Evolutionary conservation across 225 moss, liverwort and hornwort species (phyloP).

Genomic region (Neckera pumila): DNA sequence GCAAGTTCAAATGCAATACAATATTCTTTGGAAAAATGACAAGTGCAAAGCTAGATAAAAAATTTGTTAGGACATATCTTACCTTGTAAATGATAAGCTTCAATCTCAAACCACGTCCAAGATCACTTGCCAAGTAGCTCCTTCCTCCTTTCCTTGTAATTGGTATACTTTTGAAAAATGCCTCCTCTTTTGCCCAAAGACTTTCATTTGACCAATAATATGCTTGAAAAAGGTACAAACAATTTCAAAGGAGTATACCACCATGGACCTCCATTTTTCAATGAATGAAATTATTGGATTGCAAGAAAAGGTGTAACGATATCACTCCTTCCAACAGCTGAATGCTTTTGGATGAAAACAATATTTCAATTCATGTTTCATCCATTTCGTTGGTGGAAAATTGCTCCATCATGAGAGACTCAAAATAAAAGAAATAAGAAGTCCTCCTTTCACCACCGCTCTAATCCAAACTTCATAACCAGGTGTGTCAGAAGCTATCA

Average conservation of each 20-base stretch:
- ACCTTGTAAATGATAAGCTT: neutral
- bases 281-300: too few relatives aligned
- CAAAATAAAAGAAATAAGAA: too few relatives aligned
- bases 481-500: too few relatives aligned
- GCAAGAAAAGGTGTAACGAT: too few relatives aligned
- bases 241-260: neutral
- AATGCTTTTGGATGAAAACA: too few relatives aligned
- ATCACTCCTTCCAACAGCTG: too few relatives aligned
- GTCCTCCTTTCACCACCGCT: fast-evolving
- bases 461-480: too few relatives aligned
- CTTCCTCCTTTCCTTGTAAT: neutral
- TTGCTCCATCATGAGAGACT: too few relatives aligned
- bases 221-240: neutral
- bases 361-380: too few relatives aligned
- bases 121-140: neutral
- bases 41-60: neutral
- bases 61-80: neutral
- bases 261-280: neutral
- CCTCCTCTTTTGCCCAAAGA: neutral
- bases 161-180: neutral
- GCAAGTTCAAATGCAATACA: neutral
- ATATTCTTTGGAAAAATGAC: neutral
- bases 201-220: neutral
- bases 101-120: neutral
- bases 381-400: too few relatives aligned